These are phyloP conservation scores for Dactylella cylindrospora DNA, from an alignment of 2,329 filamentous ascomycete species.

Conservation along the genomic window DNA sequence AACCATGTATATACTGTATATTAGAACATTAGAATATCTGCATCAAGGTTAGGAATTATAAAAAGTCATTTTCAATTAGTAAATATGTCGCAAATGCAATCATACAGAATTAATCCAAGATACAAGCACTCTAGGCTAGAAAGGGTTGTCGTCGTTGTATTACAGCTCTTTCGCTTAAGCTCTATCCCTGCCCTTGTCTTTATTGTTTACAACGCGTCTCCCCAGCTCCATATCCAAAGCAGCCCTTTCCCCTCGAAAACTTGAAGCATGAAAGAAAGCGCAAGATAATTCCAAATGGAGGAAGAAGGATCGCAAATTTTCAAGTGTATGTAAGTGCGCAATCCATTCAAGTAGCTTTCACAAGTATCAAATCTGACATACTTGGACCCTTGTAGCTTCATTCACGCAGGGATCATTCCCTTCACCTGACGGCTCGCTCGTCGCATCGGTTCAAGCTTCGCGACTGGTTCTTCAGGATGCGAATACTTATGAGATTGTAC, in stretches of 20 bases:
- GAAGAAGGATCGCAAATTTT: conserved; percentile 23
- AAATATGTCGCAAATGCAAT: no score
- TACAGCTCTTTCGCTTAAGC: no score
- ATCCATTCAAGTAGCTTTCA: neutral
- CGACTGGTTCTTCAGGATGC: conserved; percentile 47
- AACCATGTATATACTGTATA: no score
- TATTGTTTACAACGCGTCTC: conserved; percentile 11
- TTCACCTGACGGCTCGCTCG: conserved; percentile 47
- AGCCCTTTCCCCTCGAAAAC: no score
- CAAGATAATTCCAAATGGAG: no score
- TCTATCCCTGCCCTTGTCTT: conserved; percentile 3
- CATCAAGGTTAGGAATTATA: no score
- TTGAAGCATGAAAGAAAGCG: no score
- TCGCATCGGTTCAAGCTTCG: conserved; percentile 47
- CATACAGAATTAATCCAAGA: no score
- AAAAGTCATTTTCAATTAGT: no score
- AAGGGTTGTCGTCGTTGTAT: no score
- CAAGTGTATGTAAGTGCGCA: conserved; percentile 41
- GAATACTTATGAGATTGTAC: conserved; percentile 46
- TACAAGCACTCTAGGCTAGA: no score
- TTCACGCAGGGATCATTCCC: conserved; percentile 47
- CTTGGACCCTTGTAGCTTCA: conserved; percentile 9
- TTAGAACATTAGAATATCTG: no score
- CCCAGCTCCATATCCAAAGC: neutral
- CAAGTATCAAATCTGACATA: neutral